phyloP scores from a whole-genome alignment of 352 stramenopile species.

The Globisporangium nodosum region DNA sequence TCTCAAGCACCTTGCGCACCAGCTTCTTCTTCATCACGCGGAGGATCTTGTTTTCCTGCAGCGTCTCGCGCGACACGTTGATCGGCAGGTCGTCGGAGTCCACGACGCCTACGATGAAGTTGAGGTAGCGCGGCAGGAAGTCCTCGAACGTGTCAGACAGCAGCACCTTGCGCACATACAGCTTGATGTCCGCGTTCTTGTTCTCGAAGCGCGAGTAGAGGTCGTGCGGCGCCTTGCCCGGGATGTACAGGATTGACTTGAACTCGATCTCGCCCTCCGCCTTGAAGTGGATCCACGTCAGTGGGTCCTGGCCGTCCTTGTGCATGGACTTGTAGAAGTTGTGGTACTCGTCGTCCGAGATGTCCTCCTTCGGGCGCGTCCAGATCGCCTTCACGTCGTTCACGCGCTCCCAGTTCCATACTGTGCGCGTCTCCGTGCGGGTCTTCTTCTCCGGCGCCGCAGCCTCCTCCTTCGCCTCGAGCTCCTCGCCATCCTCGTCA shows the following conservation, averaged over 20 bases:
- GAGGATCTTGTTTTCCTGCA: slow-evolving; percentile 99
- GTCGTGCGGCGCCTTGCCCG: slow-evolving; percentile 98
- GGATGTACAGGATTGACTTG: slow-evolving; percentile 96
- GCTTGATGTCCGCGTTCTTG: slow-evolving; percentile 99
- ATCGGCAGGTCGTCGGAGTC: slow-evolving; percentile 99
- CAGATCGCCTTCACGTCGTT: slow-evolving; percentile 99
- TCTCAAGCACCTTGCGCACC: slow-evolving; percentile 98
- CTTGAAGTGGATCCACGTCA: slow-evolving; percentile 99
- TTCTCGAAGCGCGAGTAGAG: slow-evolving; percentile 98
- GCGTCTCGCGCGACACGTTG: slow-evolving; percentile 99
- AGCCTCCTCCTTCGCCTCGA: slow-evolving; percentile 33
- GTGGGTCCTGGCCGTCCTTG: slow-evolving; percentile 98
- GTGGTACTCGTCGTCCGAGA: slow-evolving; percentile 99
- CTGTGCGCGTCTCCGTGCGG: slow-evolving; percentile 97
- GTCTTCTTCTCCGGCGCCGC: slow-evolving; percentile 87
- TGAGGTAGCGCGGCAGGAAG: slow-evolving; percentile 99
- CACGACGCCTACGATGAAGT: slow-evolving; percentile 99
- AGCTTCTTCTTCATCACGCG: slow-evolving; percentile 99
- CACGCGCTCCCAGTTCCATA: slow-evolving; percentile 98
- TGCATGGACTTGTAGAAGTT: slow-evolving; percentile 99
- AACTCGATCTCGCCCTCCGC: slow-evolving; percentile 99
- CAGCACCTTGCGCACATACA: slow-evolving; percentile 99
- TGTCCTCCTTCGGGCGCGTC: slow-evolving; percentile 99
- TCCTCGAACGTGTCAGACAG: slow-evolving; percentile 99
- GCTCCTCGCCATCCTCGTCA: slow-evolving; percentile 53